Percentiles rank a stretch among this genome's conserved stretches.
phyloP scores from a whole-genome alignment of 2,329 filamentous ascomycete species.

The Colletotrichum sp. region DNA sequence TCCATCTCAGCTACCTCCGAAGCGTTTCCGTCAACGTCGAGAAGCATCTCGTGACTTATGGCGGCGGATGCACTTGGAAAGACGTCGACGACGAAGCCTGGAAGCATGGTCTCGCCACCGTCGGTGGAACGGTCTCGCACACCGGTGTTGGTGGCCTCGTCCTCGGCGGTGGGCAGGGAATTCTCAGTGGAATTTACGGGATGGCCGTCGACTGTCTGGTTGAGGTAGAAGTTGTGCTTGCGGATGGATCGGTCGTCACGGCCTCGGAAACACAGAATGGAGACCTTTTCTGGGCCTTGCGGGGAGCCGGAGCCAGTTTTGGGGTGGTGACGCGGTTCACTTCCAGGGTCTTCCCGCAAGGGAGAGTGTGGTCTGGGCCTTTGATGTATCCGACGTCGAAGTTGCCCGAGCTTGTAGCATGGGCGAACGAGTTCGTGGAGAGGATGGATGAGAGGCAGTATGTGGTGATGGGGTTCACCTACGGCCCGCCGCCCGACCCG shows the following conservation, averaged over 20 bases:
- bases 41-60: conserved; percentile 49
- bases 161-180: conserved; percentile 64
- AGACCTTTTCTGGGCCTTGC: conserved; percentile 46
- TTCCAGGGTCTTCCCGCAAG: conserved; percentile 33
- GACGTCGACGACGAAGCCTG: conserved; percentile 59
- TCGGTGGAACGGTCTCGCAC: conserved; percentile 67
- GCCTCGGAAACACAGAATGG: conserved; percentile 47
- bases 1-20: conserved; percentile 59
- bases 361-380: conserved; percentile 34
- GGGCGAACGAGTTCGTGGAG: conserved; percentile 33
- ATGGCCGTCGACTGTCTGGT: conserved; percentile 49
- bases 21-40: conserved; percentile 51
- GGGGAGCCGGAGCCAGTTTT: conserved; percentile 46
- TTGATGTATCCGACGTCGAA: conserved; percentile 29
- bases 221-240: conserved; percentile 42
- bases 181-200: conserved; percentile 58
- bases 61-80: conserved; percentile 58
- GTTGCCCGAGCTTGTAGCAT: conserved; percentile 28
- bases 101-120: conserved; percentile 58
- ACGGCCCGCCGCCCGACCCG: conserved; percentile 31
- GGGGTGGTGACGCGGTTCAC: conserved; percentile 47
- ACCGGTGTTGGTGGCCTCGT: conserved; percentile 66
- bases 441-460: conserved; percentile 25
- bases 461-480: conserved; percentile 13
- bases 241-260: conserved; percentile 37